These are phyloP conservation scores for Aspergillus avenaceus DNA, from an alignment of 495 filamentous ascomycete genomes.

Conservation along the genomic window DNA sequence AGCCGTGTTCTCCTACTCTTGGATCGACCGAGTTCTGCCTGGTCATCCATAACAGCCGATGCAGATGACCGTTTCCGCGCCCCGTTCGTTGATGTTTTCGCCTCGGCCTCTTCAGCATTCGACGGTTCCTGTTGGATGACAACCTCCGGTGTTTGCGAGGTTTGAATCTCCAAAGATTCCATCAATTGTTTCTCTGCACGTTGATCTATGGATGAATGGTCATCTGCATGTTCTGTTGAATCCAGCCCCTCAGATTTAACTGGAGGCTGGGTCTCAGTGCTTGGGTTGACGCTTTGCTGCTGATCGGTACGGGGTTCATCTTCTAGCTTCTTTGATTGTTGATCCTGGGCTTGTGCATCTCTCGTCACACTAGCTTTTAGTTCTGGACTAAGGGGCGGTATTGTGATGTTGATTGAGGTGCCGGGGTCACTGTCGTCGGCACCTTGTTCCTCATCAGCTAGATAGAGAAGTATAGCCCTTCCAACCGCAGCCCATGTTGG, in stretches of 20 bases:
- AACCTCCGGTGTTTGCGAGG: constrained; percentile 18
- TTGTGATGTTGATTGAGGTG: constrained; percentile 30
- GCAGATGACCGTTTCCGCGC: constrained; percentile 49
- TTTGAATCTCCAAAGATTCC: constrained; percentile 36
- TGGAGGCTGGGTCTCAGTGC: constrained; percentile 3
- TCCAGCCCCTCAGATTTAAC: constrained; percentile 10
- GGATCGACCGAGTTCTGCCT: constrained; percentile 56
- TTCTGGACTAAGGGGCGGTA: constrained; percentile 27
- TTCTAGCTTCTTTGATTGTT: constrained; percentile 9
- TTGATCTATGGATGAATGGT: constrained; percentile 39
- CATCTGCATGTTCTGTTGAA: constrained; percentile 25
- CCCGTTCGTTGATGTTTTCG: constrained; percentile 22
- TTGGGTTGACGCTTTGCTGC: constrained; percentile 11
- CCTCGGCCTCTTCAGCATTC: constrained; percentile 27
- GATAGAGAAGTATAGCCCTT: constrained; percentile 51
- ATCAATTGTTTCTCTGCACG: constrained; percentile 40
- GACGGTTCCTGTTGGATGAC: constrained; percentile 17
- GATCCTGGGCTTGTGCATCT: constrained; percentile 6
- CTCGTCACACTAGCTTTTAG: constrained; percentile 11
- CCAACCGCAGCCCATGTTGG: constrained; percentile 52
- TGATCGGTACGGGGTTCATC: constrained; percentile 9
- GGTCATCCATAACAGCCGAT: constrained; percentile 46
- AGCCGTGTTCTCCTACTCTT: constrained; percentile 81
- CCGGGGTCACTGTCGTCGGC: constrained; percentile 31
- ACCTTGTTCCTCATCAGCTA: constrained; percentile 41